Percentiles rank a stretch among this genome's conserved stretches.
phyloP scores from a whole-genome alignment of 768 basidiomycete species.

The Rubroboletus satanas region DNA sequence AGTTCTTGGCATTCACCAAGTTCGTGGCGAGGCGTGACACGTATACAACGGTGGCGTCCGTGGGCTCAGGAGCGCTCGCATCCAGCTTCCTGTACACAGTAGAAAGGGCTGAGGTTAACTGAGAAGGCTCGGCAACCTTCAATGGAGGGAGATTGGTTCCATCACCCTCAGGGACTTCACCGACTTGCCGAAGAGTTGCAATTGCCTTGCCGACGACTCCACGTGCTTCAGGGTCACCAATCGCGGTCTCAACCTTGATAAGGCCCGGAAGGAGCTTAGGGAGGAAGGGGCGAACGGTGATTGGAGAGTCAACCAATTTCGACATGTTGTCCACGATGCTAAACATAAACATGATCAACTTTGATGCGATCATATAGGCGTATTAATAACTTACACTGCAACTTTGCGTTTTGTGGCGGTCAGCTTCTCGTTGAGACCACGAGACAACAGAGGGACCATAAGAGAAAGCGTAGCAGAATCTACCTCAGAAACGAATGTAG shows the following conservation, averaged over 20 bases:
- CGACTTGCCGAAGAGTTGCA: slow-evolving; percentile 91
- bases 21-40: slow-evolving; percentile 76
- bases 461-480: slow-evolving; percentile 95
- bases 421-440: slow-evolving; percentile 92
- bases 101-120: slow-evolving; percentile 62
- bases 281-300: slow-evolving; percentile 95
- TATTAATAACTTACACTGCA: slow-evolving; percentile 68
- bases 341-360: slow-evolving; percentile 23
- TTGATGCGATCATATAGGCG: slow-evolving; percentile 9
- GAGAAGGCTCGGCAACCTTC: slow-evolving; percentile 68
- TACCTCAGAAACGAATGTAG: slow-evolving; percentile 99
- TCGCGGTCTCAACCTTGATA: slow-evolving; percentile 90
- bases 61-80: slow-evolving; percentile 49
- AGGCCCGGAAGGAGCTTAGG: slow-evolving; percentile 93
- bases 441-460: slow-evolving; percentile 93
- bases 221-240: slow-evolving; percentile 98
- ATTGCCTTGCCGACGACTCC: slow-evolving; percentile 89
- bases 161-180: slow-evolving; percentile 81
- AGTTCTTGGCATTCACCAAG: slow-evolving; percentile 88
- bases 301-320: slow-evolving; percentile 91
- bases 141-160: slow-evolving; percentile 89
- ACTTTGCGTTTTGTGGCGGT: slow-evolving; percentile 97
- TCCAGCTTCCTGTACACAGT: slow-evolving; percentile 85
- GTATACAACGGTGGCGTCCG: slow-evolving; percentile 62
- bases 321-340: slow-evolving; percentile 98